A percentile compares a stretch with the other conserved stretches of the same genome.
phyloP scores from a whole-genome alignment of 163 green algal species.

The Smithsoniella earleae region DNA sequence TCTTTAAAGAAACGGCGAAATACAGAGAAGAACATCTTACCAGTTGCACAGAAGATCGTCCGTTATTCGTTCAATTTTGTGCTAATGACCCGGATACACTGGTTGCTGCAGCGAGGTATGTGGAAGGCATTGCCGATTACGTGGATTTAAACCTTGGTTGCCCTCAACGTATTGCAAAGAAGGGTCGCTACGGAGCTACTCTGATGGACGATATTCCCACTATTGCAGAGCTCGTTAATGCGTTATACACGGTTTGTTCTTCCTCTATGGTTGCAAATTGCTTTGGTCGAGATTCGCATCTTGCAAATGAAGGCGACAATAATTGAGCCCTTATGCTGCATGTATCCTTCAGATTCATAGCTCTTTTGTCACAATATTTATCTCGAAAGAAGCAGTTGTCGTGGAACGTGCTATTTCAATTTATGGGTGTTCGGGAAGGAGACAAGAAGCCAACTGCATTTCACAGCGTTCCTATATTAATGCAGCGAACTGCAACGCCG shows the following conservation, averaged over 20 bases:
- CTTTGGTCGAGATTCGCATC: too few species aligned
- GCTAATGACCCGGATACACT: conserved; percentile 82
- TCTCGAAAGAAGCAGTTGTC: too few species aligned
- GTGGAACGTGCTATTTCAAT: too few species aligned
- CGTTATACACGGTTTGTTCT: conserved; percentile 31
- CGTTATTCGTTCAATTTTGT: conserved; percentile 96
- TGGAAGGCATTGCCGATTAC: conserved; percentile 62
- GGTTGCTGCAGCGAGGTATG: conserved; percentile 51
- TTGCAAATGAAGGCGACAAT: too few species aligned
- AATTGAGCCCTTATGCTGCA: too few species aligned
- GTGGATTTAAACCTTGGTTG: conserved; percentile 98
- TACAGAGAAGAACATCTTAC: conserved; percentile 81
- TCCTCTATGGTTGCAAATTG: too few species aligned
- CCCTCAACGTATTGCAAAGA: conserved; percentile 84
- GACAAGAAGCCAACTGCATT: too few species aligned
- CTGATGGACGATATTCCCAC: conserved; percentile 90
- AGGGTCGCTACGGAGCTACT: conserved; percentile 85
- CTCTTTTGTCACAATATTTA: too few species aligned
- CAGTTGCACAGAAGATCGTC: conserved; percentile 65
- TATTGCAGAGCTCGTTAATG: conserved; percentile 58
- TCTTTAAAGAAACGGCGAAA: conserved; percentile 59
- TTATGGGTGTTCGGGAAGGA: too few species aligned
- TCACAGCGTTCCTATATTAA: too few species aligned
- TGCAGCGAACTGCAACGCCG: conserved; percentile 46
- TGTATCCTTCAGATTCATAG: too few species aligned